A percentile compares a stretch with the other conserved stretches of the same genome.
These are phyloP conservation scores for Penicillium desertorum DNA, from an alignment of 495 filamentous ascomycete genomes.

Conservation along the genomic window DNA sequence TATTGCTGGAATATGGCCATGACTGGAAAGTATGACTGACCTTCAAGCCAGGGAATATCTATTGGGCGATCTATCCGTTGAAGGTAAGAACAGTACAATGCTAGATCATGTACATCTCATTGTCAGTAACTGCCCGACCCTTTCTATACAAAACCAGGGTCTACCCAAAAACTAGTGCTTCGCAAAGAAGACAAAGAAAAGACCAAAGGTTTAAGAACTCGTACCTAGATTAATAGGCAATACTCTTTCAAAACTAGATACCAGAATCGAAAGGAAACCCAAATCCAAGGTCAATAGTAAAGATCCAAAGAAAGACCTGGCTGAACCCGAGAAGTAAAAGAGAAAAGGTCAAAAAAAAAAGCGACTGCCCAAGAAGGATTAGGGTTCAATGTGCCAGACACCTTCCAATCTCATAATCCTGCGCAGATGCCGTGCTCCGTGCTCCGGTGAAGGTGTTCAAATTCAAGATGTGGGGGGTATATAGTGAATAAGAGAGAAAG, in stretches of 20 bases:
- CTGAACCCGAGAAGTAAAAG: slow-evolving; percentile 10
- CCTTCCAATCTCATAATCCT: slow-evolving; percentile 10
- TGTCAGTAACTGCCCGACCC: not conserved
- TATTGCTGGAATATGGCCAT: not conserved
- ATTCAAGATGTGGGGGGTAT: slow-evolving; percentile 9
- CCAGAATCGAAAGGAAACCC: slow-evolving; percentile 1
- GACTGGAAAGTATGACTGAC: not conserved
- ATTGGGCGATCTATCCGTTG: not conserved
- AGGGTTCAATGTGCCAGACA: slow-evolving; percentile 17
- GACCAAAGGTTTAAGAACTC: slow-evolving; percentile 3
- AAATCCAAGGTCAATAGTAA: slow-evolving; percentile 4
- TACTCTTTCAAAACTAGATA: slow-evolving; percentile 24
- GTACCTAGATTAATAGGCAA: slow-evolving; percentile 19
- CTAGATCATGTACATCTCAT: not conserved
- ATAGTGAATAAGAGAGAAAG: not conserved
- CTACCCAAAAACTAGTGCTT: not conserved
- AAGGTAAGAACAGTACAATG: not conserved
- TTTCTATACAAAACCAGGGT: not conserved
- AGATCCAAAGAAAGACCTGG: slow-evolving; percentile 3
- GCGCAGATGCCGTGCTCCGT: slow-evolving; percentile 5
- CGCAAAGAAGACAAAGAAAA: not conserved
- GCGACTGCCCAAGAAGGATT: not conserved
- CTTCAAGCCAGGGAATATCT: not conserved
- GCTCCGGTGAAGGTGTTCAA: not conserved
- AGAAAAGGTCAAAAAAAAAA: slow-evolving; percentile 6